Percentiles rank a stretch among this genome's conserved stretches.
Evolutionary conservation across 1,284 basidiomycete genomes (phyloP).

Genomic region (Psilocybe mexicana): DNA sequence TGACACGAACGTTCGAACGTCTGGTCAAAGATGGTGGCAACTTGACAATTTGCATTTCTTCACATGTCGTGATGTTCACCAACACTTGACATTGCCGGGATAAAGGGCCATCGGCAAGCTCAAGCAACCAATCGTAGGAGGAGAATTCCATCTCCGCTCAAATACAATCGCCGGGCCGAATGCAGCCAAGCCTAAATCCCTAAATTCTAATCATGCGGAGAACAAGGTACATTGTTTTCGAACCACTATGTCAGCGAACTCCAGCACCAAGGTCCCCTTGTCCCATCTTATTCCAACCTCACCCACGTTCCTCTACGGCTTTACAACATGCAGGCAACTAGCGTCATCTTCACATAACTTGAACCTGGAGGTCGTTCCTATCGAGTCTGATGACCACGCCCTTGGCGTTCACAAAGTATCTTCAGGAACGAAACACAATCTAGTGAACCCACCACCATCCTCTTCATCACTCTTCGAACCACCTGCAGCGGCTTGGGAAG

Average conservation of each 20-base stretch:
- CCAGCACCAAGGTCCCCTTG: not conserved
- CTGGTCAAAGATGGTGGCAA: too few relatives aligned
- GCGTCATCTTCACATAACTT: not conserved
- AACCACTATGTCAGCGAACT: not conserved
- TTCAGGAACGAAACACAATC: slow-evolving; percentile 38
- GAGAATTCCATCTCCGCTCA: too few relatives aligned
- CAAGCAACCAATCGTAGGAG: too few relatives aligned
- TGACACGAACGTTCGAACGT: too few relatives aligned
- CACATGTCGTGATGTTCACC: too few relatives aligned
- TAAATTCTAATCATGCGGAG: too few relatives aligned
- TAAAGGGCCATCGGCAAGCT: too few relatives aligned
- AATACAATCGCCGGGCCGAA: too few relatives aligned
- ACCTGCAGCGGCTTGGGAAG: slow-evolving; percentile 53
- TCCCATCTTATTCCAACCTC: not conserved
- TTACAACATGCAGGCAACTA: not conserved
- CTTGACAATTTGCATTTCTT: too few relatives aligned
- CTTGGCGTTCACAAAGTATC: slow-evolving; percentile 52
- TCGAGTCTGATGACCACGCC: slow-evolving; percentile 34
- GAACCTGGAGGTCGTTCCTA: slow-evolving; percentile 5
- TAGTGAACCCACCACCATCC: slow-evolving; percentile 36
- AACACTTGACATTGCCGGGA: too few relatives aligned
- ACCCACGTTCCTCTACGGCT: not conserved
- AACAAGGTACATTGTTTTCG: too few relatives aligned
- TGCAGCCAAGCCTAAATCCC: too few relatives aligned
- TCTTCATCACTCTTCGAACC: slow-evolving; percentile 3